Evolutionary conservation across 768 basidiomycete genomes (phyloP), one percentile per base, ranked within the genome.

Genomic region (Agaricus blazei): DNA sequence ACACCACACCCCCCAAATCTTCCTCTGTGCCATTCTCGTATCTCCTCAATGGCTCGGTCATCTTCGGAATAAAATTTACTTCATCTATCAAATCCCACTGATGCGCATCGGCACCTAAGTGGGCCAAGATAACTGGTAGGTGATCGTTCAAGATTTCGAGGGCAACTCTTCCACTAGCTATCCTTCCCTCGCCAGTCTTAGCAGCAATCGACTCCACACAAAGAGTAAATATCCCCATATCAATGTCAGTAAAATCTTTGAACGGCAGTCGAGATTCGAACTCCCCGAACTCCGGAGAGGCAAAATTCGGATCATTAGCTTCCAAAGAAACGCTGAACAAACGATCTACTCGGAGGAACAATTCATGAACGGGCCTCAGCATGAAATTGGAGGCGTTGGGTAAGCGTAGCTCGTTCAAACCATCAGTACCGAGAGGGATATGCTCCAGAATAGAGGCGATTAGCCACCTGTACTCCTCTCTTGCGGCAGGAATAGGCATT

Each of bases 141-240:
- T 29, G 24, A 37, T 56, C 41, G 26, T 50, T 56, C 23, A 56
- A 24, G 24, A 56, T 38, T 9, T 49, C 27, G 12, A 50, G 49
- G 5, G 54, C 54, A 14, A 45, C 23, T 24, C 9, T 29, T n/a
- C 34, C 54, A 8, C 34, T 8, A 8, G 11, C 5, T 34, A 8
- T 11, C 6, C 54, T 41, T 11, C 44, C 42, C 2, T 42, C 31
- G 28, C 43, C 37, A 43, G 40, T 56, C 15, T 50, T 23, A n/a
- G 7, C 36, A 3, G 48, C 40, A 24, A 56, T 56, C 9, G 24
- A 44, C 8, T 44, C 1, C 7, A 44, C 54, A n/a, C 54, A 56
- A 3, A 50, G 41, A 1, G 41, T 19, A 44, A 56, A 56, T 6
- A 56, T 50, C 36, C 37, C 42, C 54, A 56, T 44, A 4, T 42